phyloP scores from a whole-genome alignment of 768 basidiomycete species.

The Coprinopsis sp. region DNA sequence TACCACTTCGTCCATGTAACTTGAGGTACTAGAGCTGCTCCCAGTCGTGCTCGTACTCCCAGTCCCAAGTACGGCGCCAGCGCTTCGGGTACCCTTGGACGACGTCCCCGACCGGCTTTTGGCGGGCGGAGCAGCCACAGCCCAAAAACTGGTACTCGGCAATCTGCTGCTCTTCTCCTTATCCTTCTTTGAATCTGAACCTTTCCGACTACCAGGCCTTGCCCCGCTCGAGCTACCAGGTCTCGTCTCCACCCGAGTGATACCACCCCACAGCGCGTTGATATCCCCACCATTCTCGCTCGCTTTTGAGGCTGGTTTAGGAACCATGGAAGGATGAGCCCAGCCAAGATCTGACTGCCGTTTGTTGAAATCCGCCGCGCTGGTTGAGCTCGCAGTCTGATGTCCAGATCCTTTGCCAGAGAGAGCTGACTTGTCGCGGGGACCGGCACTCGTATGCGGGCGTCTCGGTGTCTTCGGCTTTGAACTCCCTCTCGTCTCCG shows the following conservation, averaged over 20 bases:
- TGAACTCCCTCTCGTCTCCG: constrained; percentile 1
- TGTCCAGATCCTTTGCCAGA: constrained; percentile 14
- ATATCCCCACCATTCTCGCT: too few relatives aligned
- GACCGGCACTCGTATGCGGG: constrained; percentile 75
- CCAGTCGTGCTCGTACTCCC: constrained; percentile 34
- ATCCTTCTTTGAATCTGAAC: constrained; percentile 5
- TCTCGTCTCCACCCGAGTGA: not conserved
- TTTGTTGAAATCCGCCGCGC: constrained; percentile 10
- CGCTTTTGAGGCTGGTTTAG: not conserved
- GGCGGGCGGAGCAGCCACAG: constrained; percentile 14
- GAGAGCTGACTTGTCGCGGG: constrained; percentile 51
- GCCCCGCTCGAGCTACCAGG: not conserved
- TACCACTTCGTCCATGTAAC: constrained; percentile 8
- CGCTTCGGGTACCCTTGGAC: constrained; percentile 16
- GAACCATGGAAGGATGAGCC: not conserved
- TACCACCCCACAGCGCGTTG: not conserved
- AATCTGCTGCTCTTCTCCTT: constrained; percentile 6
- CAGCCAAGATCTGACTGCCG: constrained; percentile 11
- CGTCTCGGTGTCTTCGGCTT: constrained; percentile 37
- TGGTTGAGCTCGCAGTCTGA: constrained; percentile 7
- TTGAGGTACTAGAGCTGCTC: constrained; percentile 25
- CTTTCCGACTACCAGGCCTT: constrained; percentile 6
- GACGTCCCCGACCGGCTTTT: constrained; percentile 9
- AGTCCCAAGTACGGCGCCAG: constrained; percentile 24
- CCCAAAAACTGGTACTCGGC: constrained; percentile 13